Evolutionary conservation across 2,329 filamentous ascomycete species (phyloP), one percentile per base, ranked within the genome.

Genomic region (Arachnomyces sp.): DNA sequence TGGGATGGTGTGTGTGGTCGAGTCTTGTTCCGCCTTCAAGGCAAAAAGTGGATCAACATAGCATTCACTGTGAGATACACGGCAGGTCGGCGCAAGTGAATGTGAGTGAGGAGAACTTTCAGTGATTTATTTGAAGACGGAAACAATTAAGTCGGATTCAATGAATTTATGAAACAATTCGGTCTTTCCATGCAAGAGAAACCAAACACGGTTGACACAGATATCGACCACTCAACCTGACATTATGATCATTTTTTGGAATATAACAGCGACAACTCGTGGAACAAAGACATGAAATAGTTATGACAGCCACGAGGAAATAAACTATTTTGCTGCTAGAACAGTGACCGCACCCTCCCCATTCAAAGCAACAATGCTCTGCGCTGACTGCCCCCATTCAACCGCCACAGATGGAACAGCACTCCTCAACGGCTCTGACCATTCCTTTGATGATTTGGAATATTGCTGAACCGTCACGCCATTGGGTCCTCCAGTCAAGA

Each of bases 381-480:
- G 80, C 8, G 83, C 90, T 36, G 77, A 73, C 16, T 74, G 67
- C 6, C 86, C 87, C 90, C 90, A 98, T 45, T 74, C 72, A 35
- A 93, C 72, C 14, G 81, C 79, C 20, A 81, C 76, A 0, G 83
- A 82, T 12, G 83, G 75, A 16, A 87, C 74, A 2, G 82, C 84
- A 58, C 77, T 86, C 53, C 82, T 76, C 49, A 95, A 70, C 7
- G 84, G 82, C 69, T 95, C 88, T 33, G 80, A 83, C 92, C 92
- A 98, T 43, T 76, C 73, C 75, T 94, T 98, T 46, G 78, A 74
- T 38, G 79, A 71, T 73, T 96, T 98, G 47, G 77, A 75, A 64
- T 93, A 98, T 55, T 94, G 84, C 61, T 92, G 86, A 31, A 98
- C 85, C 4, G 84, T 85, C 34, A 95, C 69, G 18, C 88, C 88